A percentile compares a stretch with the other conserved stretches of the same genome.
Evolutionary conservation across 305 asterid genomes (phyloP).

Genomic region (Plantago lanceolata): DNA sequence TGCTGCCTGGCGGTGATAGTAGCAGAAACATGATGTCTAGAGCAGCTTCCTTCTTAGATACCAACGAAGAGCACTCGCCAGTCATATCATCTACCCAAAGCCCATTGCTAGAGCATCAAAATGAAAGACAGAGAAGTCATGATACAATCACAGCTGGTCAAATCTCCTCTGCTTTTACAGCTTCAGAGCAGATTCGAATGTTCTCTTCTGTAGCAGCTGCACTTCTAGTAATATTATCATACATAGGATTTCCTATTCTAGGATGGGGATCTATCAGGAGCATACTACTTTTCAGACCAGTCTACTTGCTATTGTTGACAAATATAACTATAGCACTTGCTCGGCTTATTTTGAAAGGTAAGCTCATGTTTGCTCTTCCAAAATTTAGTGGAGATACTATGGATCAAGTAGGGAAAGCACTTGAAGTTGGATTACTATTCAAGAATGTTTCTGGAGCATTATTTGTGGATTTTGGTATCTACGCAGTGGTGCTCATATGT

Average conservation of each 20-base stretch:
- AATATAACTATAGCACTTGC: conserved; percentile 52
- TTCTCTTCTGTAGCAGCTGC: conserved; percentile 54
- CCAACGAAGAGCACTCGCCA: conserved; percentile 29
- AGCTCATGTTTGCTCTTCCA: conserved; percentile 21
- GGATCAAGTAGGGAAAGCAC: conserved; percentile 52
- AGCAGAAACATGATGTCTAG: conserved; percentile 26
- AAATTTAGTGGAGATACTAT: conserved; percentile 34
- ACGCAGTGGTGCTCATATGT: conserved; percentile 55
- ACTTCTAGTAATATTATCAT: conserved; percentile 50
- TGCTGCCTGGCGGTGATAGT: conserved; percentile 30
- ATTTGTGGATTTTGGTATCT: conserved; percentile 66
- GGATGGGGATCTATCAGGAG: conserved; percentile 35
- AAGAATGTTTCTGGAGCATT: conserved; percentile 44
- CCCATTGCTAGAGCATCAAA: conserved; percentile 24
- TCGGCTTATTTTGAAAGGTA: conserved; percentile 34
- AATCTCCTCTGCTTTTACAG: conserved; percentile 48
- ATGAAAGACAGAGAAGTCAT: conserved; percentile 25
- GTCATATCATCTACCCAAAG: conserved; percentile 31
- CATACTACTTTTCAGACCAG: conserved; percentile 47
- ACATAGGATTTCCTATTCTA: conserved; percentile 42
- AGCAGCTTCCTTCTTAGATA: conserved; percentile 31
- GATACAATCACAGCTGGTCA: conserved; percentile 34
- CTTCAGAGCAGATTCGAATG: conserved; percentile 54
- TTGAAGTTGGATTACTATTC: conserved; percentile 48
- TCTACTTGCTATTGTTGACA: conserved; percentile 57